Percentiles rank a stretch among this genome's conserved stretches.
phyloP scores from a whole-genome alignment of 805 yeast genomes.

The Priceomyces carsonii region DNA sequence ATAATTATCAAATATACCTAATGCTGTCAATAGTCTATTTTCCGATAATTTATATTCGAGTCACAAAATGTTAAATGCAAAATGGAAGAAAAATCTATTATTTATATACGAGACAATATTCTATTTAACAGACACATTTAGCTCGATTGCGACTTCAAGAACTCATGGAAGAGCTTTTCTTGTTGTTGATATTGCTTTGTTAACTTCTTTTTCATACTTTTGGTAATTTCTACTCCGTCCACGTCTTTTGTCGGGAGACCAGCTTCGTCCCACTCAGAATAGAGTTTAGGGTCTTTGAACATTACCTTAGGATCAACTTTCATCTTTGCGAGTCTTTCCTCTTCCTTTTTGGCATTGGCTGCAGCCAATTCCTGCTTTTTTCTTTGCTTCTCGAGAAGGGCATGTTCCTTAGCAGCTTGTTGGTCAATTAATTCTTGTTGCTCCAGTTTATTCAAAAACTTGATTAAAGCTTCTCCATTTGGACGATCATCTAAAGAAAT shows the following conservation, averaged over 20 bases:
- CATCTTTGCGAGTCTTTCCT: conserved; percentile 65
- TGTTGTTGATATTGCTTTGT: conserved; percentile 77
- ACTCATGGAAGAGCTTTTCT: conserved; percentile 77
- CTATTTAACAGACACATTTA: conserved; percentile 1
- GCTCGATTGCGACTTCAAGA: conserved; percentile 22
- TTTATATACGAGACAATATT: not conserved
- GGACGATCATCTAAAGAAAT: conserved; percentile 88
- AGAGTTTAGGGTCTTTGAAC: conserved; percentile 60
- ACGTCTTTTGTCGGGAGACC: conserved; percentile 81
- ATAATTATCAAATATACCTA: too few species aligned
- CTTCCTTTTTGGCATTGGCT: conserved; percentile 60
- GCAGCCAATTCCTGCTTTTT: conserved; percentile 52
- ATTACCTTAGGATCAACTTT: conserved; percentile 68
- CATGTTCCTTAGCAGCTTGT: conserved; percentile 61
- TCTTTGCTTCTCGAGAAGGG: conserved; percentile 60
- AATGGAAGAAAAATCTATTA: not conserved
- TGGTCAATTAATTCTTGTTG: conserved; percentile 60
- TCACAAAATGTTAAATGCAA: not conserved
- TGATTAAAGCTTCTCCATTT: conserved; percentile 78
- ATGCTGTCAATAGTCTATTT: too few species aligned
- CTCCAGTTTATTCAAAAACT: conserved; percentile 73
- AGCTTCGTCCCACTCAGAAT: conserved; percentile 76
- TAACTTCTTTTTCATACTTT: conserved; percentile 83
- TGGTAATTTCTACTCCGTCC: conserved; percentile 81
- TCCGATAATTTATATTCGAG: not conserved